Percentiles rank a stretch among this genome's conserved stretches.
phyloP scores from a whole-genome alignment of 768 basidiomycete species.

The Phlegmacium glaucopus region DNA sequence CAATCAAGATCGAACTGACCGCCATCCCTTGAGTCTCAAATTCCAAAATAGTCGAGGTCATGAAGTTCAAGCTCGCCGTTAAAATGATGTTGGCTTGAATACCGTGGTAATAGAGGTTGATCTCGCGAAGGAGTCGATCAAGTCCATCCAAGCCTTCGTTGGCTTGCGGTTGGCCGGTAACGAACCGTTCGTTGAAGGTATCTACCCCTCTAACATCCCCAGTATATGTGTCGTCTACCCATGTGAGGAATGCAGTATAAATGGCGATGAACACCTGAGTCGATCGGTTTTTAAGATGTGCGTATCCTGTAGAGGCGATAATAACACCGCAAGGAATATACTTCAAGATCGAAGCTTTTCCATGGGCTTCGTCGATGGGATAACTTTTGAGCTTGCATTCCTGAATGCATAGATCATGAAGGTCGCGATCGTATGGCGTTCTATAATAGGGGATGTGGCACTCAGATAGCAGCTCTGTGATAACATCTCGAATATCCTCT shows the following conservation, averaged over 20 bases:
- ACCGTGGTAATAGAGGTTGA: slow-evolving; percentile 23
- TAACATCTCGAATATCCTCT: no score
- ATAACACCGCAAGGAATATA: slow-evolving; percentile 29
- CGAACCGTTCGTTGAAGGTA: slow-evolving; percentile 31
- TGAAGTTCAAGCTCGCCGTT: slow-evolving; percentile 30
- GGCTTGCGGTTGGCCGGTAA: slow-evolving; percentile 22
- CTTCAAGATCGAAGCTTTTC: not conserved
- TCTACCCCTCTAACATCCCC: slow-evolving; percentile 23
- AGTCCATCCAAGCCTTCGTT: slow-evolving; percentile 30
- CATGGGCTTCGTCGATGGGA: no score
- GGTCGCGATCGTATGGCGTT: no score
- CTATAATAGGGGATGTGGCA: no score
- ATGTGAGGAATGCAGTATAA: slow-evolving; percentile 35
- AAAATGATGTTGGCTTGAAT: slow-evolving; percentile 33
- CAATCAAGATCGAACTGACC: not conserved
- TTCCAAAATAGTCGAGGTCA: slow-evolving; percentile 24
- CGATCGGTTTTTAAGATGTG: slow-evolving; percentile 25
- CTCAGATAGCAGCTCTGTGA: no score
- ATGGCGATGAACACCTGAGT: slow-evolving; percentile 34
- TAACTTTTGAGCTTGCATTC: no score
- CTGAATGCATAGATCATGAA: no score
- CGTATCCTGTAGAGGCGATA: slow-evolving; percentile 23
- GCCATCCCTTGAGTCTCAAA: slow-evolving; percentile 8
- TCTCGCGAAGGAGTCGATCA: slow-evolving; percentile 27
- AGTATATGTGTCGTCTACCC: slow-evolving; percentile 30